phyloP scores from a whole-genome alignment of 768 basidiomycete species.

The Dioszegia hungarica region DNA sequence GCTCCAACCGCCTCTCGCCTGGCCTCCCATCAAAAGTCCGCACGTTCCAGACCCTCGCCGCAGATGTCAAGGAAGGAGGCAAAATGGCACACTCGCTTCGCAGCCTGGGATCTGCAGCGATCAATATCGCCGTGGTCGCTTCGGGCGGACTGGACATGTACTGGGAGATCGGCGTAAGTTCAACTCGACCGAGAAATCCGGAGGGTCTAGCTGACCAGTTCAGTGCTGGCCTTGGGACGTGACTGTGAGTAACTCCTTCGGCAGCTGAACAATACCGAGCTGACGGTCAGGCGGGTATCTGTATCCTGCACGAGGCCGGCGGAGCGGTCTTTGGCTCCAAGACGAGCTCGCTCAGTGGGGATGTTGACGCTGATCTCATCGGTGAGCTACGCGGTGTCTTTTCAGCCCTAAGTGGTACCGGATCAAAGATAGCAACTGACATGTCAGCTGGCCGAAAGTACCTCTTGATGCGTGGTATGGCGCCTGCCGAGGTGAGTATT shows the following conservation, averaged over 20 bases:
- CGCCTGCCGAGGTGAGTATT: slow-evolving; percentile 29
- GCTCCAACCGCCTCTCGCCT: slow-evolving; percentile 22
- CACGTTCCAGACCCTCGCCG: slow-evolving; percentile 71
- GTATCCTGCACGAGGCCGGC: slow-evolving; percentile 88
- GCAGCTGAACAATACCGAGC: neutral
- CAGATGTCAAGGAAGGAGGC: slow-evolving; percentile 66
- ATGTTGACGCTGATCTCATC: slow-evolving; percentile 48
- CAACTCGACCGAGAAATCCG: slow-evolving; percentile 65
- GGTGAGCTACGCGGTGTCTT: slow-evolving; percentile 22
- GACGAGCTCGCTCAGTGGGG: slow-evolving; percentile 20
- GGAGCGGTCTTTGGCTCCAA: slow-evolving; percentile 68
- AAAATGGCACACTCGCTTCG: slow-evolving; percentile 80
- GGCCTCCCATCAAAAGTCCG: slow-evolving; percentile 54
- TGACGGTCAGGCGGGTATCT: slow-evolving; percentile 64
- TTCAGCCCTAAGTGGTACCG: slow-evolving; percentile 22
- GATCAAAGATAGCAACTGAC: slow-evolving; percentile 6
- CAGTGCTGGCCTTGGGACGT: slow-evolving; percentile 79
- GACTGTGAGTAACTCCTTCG: slow-evolving; percentile 54
- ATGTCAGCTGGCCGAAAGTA: slow-evolving; percentile 38
- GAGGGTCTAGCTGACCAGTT: neutral
- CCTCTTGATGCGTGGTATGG: slow-evolving; percentile 48
- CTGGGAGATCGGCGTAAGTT: slow-evolving; percentile 24
- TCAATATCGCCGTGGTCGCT: slow-evolving; percentile 57
- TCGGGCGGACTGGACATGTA: slow-evolving; percentile 75
- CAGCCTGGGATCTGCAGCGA: slow-evolving; percentile 62